A percentile compares a stretch with the other conserved stretches of the same genome.
phyloP scores from a whole-genome alignment of 2,329 filamentous ascomycete species.

The Calonectria multiphialidica region DNA sequence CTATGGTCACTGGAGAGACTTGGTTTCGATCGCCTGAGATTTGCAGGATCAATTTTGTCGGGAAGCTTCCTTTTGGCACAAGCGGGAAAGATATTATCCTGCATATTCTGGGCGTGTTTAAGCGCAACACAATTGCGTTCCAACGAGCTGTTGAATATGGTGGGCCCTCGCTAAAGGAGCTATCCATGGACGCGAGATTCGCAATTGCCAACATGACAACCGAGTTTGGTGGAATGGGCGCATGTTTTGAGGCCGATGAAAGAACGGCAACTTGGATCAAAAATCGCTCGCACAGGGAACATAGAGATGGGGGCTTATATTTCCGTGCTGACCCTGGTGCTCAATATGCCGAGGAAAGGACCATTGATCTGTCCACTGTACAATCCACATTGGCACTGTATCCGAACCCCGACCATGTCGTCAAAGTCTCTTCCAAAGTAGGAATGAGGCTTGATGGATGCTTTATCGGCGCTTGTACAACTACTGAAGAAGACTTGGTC shows the following conservation, averaged over 20 bases:
- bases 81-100: neutral
- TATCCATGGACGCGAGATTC: neutral
- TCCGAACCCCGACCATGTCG: neutral
- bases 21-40: conserved; percentile 61
- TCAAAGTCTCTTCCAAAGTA: neutral
- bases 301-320: neutral
- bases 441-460: neutral
- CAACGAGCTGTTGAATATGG: neutral
- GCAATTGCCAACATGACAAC: neutral
- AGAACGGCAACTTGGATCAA: neutral
- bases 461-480: neutral
- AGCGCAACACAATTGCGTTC: neutral
- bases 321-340: neutral
- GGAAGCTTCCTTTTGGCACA: conserved; percentile 38
- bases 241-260: neutral
- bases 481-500: neutral
- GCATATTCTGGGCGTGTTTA: neutral
- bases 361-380: neutral
- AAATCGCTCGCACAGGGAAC: neutral
- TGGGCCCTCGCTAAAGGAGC: neutral
- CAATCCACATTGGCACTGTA: neutral
- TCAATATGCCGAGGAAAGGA: neutral
- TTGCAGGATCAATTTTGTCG: conserved; percentile 56
- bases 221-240: neutral
- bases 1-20: conserved; percentile 58